Evolutionary conservation across 192 early-diverging fungal species (phyloP), one percentile per base, ranked within the genome.

Genomic region (Rhizoclosmatium sp.): DNA sequence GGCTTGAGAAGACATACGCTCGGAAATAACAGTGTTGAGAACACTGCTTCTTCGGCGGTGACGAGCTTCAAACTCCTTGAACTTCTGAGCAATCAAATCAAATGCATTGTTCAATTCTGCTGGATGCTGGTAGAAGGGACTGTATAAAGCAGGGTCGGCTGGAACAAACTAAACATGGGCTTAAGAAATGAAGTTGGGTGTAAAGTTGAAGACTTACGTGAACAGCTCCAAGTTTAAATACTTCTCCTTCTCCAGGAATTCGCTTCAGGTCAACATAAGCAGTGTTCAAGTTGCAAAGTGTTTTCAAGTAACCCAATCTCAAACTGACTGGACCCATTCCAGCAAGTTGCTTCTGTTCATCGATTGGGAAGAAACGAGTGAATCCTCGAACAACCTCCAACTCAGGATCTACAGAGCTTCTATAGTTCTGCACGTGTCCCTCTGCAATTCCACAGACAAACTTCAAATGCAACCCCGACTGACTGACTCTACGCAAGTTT

Each of bases 181-280:
- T 68, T 71, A 12, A 67, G n/a, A 40, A 80, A 64, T 9, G 39
- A 41, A 14, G 3, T 62, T 4, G 48, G 7, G 31, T 19, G 7
- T 23, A 80, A 65, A 65, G 9, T 23, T 31, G 40, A 31, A 51
- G 4, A 75, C 79, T 59, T 61, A 80, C 79, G 56, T 80, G 71
- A 59, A 80, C 79, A 19, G 71, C 12, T 4, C 79, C 79, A 7
- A 80, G 56, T 21, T 73, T 75, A 42, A 80, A 80, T 4, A 74
- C 45, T 61, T 80, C 79, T 1, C 79, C 79, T 4, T 73, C 62
- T 10, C 79, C 79, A 4, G 79, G 79, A 59, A 80, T 69, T 23
- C 79, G 14, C 58, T 80, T 80, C 48, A 80, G 48, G 48, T 80
- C 79, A 69, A 80, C 74, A 60, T 74, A 80, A 58, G 72, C 75